These are phyloP conservation scores for Yamadazyma takamatsuzukensis DNA, from an alignment of 805 yeast genomes.

Conservation along the genomic window DNA sequence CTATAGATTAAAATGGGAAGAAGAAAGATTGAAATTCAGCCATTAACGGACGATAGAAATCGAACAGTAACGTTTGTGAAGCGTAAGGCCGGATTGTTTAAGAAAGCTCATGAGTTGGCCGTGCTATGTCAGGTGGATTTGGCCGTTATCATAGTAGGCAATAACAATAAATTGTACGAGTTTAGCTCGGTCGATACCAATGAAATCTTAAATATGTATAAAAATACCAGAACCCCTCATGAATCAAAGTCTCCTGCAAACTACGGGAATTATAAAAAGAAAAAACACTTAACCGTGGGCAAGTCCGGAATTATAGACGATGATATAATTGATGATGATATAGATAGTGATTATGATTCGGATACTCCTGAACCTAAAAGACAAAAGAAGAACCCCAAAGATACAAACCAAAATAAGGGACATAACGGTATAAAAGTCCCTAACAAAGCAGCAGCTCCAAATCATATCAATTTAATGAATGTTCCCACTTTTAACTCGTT, in stretches of 20 bases:
- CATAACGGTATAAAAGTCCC: no score
- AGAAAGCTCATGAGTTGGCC: constrained; percentile 80
- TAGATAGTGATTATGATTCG: constrained; percentile 32
- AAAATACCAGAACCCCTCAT: constrained; percentile 31
- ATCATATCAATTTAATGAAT: constrained; percentile 16
- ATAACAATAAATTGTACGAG: constrained; percentile 80
- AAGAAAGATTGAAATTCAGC: constrained; percentile 91
- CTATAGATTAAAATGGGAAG: constrained; percentile 98
- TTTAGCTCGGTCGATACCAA: constrained; percentile 68
- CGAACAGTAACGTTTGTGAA: constrained; percentile 84
- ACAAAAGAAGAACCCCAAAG: constrained; percentile 11
- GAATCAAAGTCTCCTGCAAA: constrained; percentile 65
- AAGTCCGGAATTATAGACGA: constrained; percentile 6
- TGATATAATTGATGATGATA: constrained; percentile 19
- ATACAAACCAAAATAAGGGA: not conserved
- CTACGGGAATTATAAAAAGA: constrained; percentile 57
- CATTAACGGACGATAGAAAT: constrained; percentile 86
- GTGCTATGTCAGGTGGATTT: constrained; percentile 91
- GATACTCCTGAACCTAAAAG: constrained; percentile 35
- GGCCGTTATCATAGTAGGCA: constrained; percentile 84
- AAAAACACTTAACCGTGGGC: constrained; percentile 17
- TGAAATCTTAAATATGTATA: constrained; percentile 22
- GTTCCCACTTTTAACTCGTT: constrained; percentile 17
- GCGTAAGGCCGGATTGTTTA: constrained; percentile 90
- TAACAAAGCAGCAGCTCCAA: constrained; percentile 14